Evolutionary conservation across 176 grass and related monocot genomes (phyloP).

Genomic region (Oryza rufipogon): DNA sequence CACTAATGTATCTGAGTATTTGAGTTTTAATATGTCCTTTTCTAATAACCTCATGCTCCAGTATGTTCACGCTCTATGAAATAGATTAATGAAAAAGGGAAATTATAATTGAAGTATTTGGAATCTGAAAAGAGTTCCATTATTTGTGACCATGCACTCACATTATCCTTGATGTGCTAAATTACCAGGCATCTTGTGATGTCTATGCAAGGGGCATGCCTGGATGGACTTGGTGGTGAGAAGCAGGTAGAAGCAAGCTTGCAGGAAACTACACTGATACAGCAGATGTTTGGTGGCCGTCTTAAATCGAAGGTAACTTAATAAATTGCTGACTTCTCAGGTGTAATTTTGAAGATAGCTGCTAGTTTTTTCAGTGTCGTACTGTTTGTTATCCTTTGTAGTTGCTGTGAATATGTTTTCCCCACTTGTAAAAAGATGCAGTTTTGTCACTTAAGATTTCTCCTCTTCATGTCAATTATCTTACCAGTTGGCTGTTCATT

Average conservation of each 20-base stretch:
- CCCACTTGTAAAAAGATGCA: constrained; percentile 25
- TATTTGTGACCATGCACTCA: constrained; percentile 28
- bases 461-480: constrained; percentile 3
- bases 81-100: neutral
- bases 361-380: constrained; percentile 3
- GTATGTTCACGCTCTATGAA: constrained; percentile 2
- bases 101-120: constrained; percentile 16
- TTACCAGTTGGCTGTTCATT: neutral
- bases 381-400: constrained; percentile 3
- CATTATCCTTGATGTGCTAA: constrained; percentile 29
- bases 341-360: constrained; percentile 7
- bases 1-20: constrained; percentile 4
- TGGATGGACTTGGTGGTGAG: constrained; percentile 89
- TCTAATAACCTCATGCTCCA: constrained; percentile 11
- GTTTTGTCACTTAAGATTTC: neutral
- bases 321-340: constrained; percentile 15
- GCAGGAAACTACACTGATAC: constrained; percentile 96
- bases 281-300: constrained; percentile 96
- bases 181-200: constrained; percentile 85
- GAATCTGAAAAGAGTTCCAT: neutral
- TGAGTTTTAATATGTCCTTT: neutral
- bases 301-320: constrained; percentile 90
- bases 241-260: constrained; percentile 78
- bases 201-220: constrained; percentile 94
- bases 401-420: constrained; percentile 6